These are phyloP conservation scores for Boletus eberwhitei DNA, from an alignment of 768 basidiomycete species.

Conservation along the genomic window DNA sequence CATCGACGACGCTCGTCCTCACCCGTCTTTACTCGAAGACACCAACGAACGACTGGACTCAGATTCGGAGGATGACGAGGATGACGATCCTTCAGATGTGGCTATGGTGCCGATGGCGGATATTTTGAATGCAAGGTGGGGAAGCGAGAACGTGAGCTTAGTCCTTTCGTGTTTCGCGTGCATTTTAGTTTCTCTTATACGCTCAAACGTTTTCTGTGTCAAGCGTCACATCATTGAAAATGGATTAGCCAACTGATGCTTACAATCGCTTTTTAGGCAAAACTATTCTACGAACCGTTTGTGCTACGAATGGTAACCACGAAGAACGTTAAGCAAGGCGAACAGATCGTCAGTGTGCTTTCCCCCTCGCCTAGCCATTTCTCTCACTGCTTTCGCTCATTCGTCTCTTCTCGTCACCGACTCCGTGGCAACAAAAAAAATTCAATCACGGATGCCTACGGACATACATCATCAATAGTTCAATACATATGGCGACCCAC, in stretches of 20 bases:
- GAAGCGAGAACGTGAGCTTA: conserved; percentile 73
- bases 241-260: neutral
- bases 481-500: conserved; percentile 94
- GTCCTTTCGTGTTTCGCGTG: neutral
- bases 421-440: neutral
- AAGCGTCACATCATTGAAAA: neutral
- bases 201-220: neutral
- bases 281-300: conserved; percentile 74
- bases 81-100: conserved; percentile 60
- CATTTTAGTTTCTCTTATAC: neutral
- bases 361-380: neutral
- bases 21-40: conserved; percentile 1
- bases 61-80: conserved; percentile 41
- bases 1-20: conserved; percentile 22
- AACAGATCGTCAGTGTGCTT: conserved; percentile 72
- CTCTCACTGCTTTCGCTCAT: neutral
- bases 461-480: conserved; percentile 45
- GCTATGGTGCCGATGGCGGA: conserved; percentile 98
- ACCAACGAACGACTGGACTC: conserved; percentile 35
- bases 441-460: neutral
- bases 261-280: conserved; percentile 50
- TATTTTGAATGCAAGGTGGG: conserved; percentile 87
- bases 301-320: conserved; percentile 80
- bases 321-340: conserved; percentile 65
- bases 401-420: neutral